Percentiles rank a stretch among this genome's conserved stretches.
phyloP scores from a whole-genome alignment of 129 eudicot genomes.

The Artemisia tridentata region DNA sequence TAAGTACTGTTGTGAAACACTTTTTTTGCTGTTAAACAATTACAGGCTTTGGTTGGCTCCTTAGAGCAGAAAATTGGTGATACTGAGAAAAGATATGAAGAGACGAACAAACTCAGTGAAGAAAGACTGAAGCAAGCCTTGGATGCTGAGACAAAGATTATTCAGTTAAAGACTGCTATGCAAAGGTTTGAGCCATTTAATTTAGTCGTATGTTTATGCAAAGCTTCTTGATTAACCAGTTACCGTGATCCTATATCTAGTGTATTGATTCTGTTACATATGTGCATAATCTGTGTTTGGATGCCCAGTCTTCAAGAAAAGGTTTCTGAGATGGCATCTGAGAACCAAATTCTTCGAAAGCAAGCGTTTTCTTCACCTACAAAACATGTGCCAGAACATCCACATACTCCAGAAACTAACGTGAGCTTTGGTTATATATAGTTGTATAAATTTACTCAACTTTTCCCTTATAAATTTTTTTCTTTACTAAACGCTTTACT shows the following conservation, averaged over 20 bases:
- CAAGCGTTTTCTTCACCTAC: conserved; percentile 49
- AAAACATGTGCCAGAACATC: conserved; percentile 36
- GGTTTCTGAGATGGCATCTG: conserved; percentile 74
- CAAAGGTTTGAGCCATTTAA: conserved; percentile 46
- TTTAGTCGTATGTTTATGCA: background rate
- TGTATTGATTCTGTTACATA: no score
- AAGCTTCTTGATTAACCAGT: no score
- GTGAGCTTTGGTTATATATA: conserved; percentile 16
- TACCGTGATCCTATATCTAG: no score
- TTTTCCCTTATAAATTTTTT: no score
- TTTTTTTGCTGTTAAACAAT: background rate
- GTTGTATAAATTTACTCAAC: background rate
- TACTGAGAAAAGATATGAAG: conserved; percentile 82
- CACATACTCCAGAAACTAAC: conserved; percentile 46
- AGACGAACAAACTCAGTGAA: conserved; percentile 81
- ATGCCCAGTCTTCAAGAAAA: conserved; percentile 63
- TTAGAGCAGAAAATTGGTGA: conserved; percentile 78
- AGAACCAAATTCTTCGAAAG: conserved; percentile 69
- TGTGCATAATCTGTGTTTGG: no score
- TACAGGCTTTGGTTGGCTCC: conserved; percentile 70
- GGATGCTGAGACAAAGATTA: conserved; percentile 79
- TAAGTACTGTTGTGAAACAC: background rate
- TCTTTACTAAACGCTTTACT: background rate
- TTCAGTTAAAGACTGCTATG: conserved; percentile 77
- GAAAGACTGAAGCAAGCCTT: conserved; percentile 80